Evolutionary conservation across 1,284 basidiomycete species (phyloP).

Genomic region (Paramarasmius palmivorus): DNA sequence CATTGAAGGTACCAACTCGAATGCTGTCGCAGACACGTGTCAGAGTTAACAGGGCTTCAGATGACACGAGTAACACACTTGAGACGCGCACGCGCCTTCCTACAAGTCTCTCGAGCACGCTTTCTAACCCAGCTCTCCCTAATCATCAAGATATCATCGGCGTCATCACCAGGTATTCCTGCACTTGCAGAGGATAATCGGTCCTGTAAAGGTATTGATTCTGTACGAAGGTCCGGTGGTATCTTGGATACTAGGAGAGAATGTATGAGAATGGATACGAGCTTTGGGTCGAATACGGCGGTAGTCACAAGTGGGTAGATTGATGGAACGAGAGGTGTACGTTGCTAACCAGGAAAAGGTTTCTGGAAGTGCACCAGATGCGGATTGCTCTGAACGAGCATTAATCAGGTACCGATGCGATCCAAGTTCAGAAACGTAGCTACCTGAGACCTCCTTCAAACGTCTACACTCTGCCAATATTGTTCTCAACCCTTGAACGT

Average conservation of each 20-base stretch:
- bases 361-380: slow-evolving; percentile 11
- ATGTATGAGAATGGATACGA: background rate
- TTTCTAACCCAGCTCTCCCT: slow-evolving; percentile 63
- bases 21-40: slow-evolving; percentile 37
- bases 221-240: slow-evolving; percentile 24
- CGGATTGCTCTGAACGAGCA: slow-evolving; percentile 9
- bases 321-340: slow-evolving; percentile 26
- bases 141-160: slow-evolving; percentile 53
- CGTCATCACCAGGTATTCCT: slow-evolving; percentile 61
- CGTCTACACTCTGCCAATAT: slow-evolving; percentile 52
- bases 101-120: slow-evolving; percentile 34
- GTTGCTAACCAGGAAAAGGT: slow-evolving; percentile 39
- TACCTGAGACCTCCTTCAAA: slow-evolving; percentile 42
- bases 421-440: slow-evolving; percentile 8
- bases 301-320: slow-evolving; percentile 24
- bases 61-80: slow-evolving; percentile 26
- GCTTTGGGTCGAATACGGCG: slow-evolving; percentile 14
- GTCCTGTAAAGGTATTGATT: slow-evolving; percentile 28
- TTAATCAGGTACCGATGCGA: background rate
- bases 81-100: slow-evolving; percentile 28
- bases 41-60: background rate
- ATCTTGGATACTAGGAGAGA: slow-evolving; percentile 7
- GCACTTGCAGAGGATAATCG: slow-evolving; percentile 61
- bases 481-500: slow-evolving; percentile 43
- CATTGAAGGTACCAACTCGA: slow-evolving; percentile 77